These are phyloP conservation scores for Jatropha curcas DNA, from an alignment of 345 rosid species.

Conservation along the genomic window DNA sequence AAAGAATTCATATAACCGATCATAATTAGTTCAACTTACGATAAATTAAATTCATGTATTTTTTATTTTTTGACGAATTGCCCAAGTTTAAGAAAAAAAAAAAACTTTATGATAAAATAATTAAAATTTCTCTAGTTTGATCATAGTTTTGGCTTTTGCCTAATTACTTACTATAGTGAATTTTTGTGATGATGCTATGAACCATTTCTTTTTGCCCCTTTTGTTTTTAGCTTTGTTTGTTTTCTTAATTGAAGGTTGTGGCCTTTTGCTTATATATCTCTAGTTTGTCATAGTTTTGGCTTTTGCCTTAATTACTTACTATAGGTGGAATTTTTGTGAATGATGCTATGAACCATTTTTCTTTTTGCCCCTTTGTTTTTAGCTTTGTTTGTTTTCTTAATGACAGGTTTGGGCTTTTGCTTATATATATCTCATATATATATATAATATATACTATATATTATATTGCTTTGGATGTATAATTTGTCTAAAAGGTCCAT, in stretches of 20 bases:
- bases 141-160: not conserved
- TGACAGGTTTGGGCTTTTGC: slow-evolving; percentile 9
- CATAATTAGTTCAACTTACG: too few species aligned
- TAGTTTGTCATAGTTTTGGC: too few species aligned
- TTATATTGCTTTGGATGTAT: too few species aligned
- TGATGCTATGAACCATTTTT: slow-evolving; percentile 1
- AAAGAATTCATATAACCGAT: too few species aligned
- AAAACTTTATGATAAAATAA: not conserved
- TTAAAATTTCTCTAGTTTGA: not conserved
- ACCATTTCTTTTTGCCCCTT: not conserved
- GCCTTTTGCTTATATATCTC: slow-evolving; percentile 19
- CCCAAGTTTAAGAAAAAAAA: too few species aligned
- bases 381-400: slow-evolving; percentile 7
- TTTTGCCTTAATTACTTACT: not conserved
- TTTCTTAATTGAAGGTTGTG: slow-evolving; percentile 2
- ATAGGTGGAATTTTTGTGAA: not conserved
- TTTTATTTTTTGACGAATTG: not conserved
- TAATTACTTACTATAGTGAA: not conserved
- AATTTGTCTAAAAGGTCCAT: too few species aligned
- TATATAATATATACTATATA: too few species aligned
- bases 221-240: slow-evolving; percentile 15
- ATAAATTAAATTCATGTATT: too few species aligned
- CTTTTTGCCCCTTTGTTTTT: slow-evolving; percentile 8
- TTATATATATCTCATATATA: too few species aligned
- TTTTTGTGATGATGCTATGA: slow-evolving; percentile 3